Conservation (phyloP, 2,329 filamentous ascomycete genomes). For the Paecilomyces sp. region DNA sequence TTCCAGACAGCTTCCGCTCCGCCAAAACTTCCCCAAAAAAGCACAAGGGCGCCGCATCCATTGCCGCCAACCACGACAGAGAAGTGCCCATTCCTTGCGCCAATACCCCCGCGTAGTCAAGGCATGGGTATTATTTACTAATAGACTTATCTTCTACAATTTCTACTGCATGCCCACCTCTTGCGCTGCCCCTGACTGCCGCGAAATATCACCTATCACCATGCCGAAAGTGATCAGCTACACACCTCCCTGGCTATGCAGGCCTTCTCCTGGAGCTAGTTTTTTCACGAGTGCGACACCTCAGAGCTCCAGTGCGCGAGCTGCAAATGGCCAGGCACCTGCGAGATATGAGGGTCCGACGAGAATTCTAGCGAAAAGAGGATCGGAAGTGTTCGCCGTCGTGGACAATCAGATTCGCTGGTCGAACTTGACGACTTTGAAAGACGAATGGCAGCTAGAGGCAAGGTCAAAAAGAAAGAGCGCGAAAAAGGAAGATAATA, state of each 20-base stretch:
- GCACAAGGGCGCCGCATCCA: neutral
- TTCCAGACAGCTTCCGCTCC: neutral
- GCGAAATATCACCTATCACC: slow-evolving; percentile 17
- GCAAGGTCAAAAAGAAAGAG: slow-evolving; percentile 24
- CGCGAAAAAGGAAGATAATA: neutral
- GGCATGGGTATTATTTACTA: neutral
- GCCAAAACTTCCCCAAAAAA: neutral
- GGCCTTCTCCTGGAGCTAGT: slow-evolving; percentile 67
- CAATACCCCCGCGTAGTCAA: neutral
- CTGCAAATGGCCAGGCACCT: slow-evolving; percentile 14
- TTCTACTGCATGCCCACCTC: neutral
- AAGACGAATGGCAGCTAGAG: slow-evolving; percentile 50
- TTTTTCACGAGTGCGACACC: slow-evolving; percentile 59
- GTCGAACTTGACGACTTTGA: slow-evolving; percentile 75
- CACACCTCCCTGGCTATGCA: slow-evolving; percentile 79
- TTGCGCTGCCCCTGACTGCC: slow-evolving; percentile 1
- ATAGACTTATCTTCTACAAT: neutral
- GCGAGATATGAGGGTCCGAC: slow-evolving; percentile 31
- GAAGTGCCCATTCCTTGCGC: neutral
- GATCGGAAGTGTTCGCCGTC: slow-evolving; percentile 82
- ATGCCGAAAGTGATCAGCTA: slow-evolving; percentile 87
- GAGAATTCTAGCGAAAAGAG: slow-evolving; percentile 68
- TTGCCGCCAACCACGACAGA: neutral
- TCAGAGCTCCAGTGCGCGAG: slow-evolving; percentile 23
- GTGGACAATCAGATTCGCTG: slow-evolving; percentile 86